These are phyloP conservation scores for Avena atlantica DNA, from an alignment of 176 grass and related monocot species.

Conservation along the genomic window DNA sequence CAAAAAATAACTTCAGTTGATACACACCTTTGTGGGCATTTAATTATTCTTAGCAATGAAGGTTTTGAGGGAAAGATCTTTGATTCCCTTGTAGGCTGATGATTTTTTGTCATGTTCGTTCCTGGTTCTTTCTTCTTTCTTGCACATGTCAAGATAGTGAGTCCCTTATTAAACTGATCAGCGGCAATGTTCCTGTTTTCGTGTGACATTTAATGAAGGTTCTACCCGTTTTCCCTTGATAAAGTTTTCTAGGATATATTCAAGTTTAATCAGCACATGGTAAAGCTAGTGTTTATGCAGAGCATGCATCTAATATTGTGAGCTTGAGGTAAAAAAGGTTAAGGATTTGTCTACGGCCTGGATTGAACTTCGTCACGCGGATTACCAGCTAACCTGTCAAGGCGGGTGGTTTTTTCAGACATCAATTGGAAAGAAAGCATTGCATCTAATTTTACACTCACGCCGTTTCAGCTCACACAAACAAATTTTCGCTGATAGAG, in stretches of 20 bases:
- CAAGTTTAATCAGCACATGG: not conserved
- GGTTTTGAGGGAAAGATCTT: slow-evolving; percentile 39
- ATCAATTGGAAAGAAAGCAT: slow-evolving; percentile 2
- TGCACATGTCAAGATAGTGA: slow-evolving; percentile 1
- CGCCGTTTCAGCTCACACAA: not conserved
- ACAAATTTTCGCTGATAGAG: not conserved
- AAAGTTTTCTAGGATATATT: slow-evolving; percentile 42
- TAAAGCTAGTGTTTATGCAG: slow-evolving; percentile 24
- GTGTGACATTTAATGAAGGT: slow-evolving; percentile 35
- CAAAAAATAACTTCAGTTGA: slow-evolving; percentile 39
- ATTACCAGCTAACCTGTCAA: not conserved
- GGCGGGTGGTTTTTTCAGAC: slow-evolving; percentile 35
- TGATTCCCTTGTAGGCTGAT: slow-evolving; percentile 41
- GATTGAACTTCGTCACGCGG: not conserved
- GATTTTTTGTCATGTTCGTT: slow-evolving; percentile 51
- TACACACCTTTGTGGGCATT: not conserved
- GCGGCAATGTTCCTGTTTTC: slow-evolving; percentile 30
- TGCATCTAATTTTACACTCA: slow-evolving; percentile 14
- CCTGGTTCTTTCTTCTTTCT: slow-evolving; percentile 55
- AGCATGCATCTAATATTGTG: slow-evolving; percentile 32
- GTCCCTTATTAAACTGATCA: slow-evolving; percentile 23
- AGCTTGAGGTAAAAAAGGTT: not conserved
- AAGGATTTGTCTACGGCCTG: slow-evolving; percentile 4
- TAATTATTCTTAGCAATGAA: slow-evolving; percentile 15
- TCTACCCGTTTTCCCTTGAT: slow-evolving; percentile 35